phyloP scores from a whole-genome alignment of 1,139 yeast genomes.

The Candida sp. region DNA sequence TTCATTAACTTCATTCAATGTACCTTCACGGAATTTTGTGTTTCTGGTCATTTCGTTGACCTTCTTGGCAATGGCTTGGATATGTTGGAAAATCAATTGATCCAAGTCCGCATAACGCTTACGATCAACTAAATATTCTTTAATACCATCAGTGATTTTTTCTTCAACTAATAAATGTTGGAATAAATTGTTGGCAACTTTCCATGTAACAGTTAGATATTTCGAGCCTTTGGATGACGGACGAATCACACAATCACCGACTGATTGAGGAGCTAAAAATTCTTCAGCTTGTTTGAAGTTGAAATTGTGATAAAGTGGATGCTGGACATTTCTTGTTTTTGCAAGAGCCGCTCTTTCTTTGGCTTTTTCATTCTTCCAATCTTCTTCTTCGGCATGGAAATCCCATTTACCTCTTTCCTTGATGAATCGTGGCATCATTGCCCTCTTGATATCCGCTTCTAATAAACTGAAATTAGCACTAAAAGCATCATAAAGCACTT shows the following conservation, averaged over 20 bases:
- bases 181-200: conserved; percentile 84
- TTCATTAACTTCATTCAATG: conserved; percentile 74
- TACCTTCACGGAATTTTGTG: conserved; percentile 87
- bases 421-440: conserved; percentile 46
- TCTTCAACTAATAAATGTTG: conserved; percentile 91
- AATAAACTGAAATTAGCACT: conserved; percentile 71
- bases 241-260: conserved; percentile 92
- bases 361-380: conserved; percentile 54
- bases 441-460: conserved; percentile 62
- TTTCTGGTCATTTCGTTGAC: conserved; percentile 82
- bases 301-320: conserved; percentile 85
- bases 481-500: conserved; percentile 68
- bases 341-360: conserved; percentile 56
- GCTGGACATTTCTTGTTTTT: conserved; percentile 75
- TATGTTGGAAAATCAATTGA: conserved; percentile 86
- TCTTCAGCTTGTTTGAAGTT: conserved; percentile 90
- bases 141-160: conserved; percentile 52
- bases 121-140: conserved; percentile 64
- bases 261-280: conserved; percentile 79
- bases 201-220: conserved; percentile 94
- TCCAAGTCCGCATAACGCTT: conserved; percentile 82
- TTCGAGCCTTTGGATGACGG: conserved; percentile 91
- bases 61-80: conserved; percentile 80
- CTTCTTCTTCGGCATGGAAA: conserved; percentile 69
- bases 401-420: conserved; percentile 80